Conservation (phyloP, 2,329 filamentous ascomycete genomes). For the Pestalotiopsis sp. region DNA sequence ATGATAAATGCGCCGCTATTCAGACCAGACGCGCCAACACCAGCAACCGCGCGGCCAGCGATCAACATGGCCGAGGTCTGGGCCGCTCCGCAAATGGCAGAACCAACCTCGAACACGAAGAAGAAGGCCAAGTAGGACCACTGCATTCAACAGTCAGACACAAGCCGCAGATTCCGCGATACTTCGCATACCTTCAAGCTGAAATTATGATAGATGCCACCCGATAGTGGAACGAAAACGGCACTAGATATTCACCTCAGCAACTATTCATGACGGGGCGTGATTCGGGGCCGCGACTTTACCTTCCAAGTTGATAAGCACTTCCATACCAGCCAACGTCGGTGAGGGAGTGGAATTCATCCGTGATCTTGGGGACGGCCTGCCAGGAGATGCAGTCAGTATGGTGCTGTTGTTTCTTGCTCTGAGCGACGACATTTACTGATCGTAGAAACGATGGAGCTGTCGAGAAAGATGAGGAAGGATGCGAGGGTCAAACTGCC, state of each 20-base stretch:
- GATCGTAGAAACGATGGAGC: neutral
- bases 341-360: neutral
- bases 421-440: neutral
- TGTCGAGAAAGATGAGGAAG: neutral
- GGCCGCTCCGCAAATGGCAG: conserved; percentile 9
- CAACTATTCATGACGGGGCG: neutral
- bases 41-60: conserved; percentile 13
- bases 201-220: neutral
- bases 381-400: neutral
- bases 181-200: neutral
- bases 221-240: neutral
- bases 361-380: neutral
- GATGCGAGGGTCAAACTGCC: neutral
- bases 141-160: neutral
- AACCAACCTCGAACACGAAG: neutral
- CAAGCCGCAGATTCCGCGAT: neutral
- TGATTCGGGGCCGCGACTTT: neutral
- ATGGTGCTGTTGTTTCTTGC: neutral
- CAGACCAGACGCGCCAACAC: conserved; percentile 6
- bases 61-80: conserved; percentile 12
- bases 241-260: neutral
- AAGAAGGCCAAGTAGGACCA: neutral
- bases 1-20: conserved; percentile 11
- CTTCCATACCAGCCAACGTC: neutral
- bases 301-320: neutral